A percentile compares a stretch with the other conserved stretches of the same genome.
Conservation (phyloP, 1,284 basidiomycete species). For the Puccinia sorghi region DNA sequence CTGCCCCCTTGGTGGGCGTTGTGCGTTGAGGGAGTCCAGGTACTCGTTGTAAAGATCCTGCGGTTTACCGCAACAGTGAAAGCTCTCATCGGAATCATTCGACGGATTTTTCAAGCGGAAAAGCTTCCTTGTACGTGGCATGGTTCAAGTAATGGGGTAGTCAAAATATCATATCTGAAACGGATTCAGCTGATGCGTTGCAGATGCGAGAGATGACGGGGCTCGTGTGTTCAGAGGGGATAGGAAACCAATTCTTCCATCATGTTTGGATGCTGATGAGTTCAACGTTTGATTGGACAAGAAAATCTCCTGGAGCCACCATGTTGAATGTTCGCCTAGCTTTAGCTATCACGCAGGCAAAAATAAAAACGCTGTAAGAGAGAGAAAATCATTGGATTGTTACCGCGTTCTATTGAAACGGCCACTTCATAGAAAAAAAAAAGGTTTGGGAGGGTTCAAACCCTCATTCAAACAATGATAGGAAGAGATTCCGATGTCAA, state of each 20-base stretch:
- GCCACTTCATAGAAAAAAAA: background rate
- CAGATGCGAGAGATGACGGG: slow-evolving; percentile 7
- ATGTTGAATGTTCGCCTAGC: slow-evolving; percentile 29
- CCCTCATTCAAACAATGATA: slow-evolving; percentile 19
- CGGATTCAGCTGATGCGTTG: slow-evolving; percentile 10
- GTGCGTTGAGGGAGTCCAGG: slow-evolving; percentile 8
- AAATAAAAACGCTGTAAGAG: slow-evolving; percentile 14
- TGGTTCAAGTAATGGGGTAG: slow-evolving; percentile 26
- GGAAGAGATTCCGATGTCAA: background rate
- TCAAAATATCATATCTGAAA: slow-evolving; percentile 27
- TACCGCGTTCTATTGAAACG: slow-evolving; percentile 24
- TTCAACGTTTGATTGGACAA: background rate
- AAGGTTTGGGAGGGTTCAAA: slow-evolving; percentile 16
- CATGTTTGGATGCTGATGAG: slow-evolving; percentile 30
- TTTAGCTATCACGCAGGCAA: slow-evolving; percentile 12
- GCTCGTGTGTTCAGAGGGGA: slow-evolving; percentile 15
- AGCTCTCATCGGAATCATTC: slow-evolving; percentile 41
- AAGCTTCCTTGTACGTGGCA: slow-evolving; percentile 32
- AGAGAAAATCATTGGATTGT: slow-evolving; percentile 19
- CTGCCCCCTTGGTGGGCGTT: background rate
- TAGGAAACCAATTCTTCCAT: background rate
- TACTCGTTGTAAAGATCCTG: slow-evolving; percentile 22
- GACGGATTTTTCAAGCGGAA: slow-evolving; percentile 40
- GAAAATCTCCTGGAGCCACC: slow-evolving; percentile 4
- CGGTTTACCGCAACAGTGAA: slow-evolving; percentile 42